These are phyloP conservation scores for Pyrenophora tritici-repentis DNA, from an alignment of 2,329 filamentous ascomycete genomes.

Conservation along the genomic window DNA sequence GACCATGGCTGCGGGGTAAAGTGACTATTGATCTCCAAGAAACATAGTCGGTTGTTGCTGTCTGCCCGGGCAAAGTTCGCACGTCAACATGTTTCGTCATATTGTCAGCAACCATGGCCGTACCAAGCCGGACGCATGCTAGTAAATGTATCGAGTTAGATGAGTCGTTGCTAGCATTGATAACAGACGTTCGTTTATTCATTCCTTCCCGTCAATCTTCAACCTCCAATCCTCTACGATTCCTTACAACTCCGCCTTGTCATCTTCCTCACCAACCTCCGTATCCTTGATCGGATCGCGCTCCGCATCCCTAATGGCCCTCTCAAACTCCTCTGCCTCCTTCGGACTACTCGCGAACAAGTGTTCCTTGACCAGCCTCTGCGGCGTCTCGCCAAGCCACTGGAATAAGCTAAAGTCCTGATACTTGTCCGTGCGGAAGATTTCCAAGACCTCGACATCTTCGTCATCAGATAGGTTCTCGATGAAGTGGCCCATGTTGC, in stretches of 20 bases:
- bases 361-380: constrained; percentile 68
- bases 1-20: too few species aligned
- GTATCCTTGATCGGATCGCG: constrained; percentile 54
- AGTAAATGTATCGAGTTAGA: too few species aligned
- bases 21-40: neutral
- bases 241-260: constrained; percentile 28
- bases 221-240: too few species aligned
- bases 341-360: constrained; percentile 66
- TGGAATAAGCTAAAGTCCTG: constrained; percentile 75
- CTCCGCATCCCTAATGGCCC: constrained; percentile 64
- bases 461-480: constrained; percentile 78
- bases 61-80: too few species aligned
- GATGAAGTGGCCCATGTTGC: constrained; percentile 79
- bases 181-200: too few species aligned
- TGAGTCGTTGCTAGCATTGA: too few species aligned
- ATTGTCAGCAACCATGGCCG: too few species aligned
- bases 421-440: constrained; percentile 74
- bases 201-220: too few species aligned
- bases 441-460: constrained; percentile 74
- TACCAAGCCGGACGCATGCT: too few species aligned
- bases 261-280: constrained; percentile 36
- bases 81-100: too few species aligned
- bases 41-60: too few species aligned
- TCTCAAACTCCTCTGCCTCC: constrained; percentile 66
- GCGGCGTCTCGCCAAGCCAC: constrained; percentile 75